A percentile compares a stretch with the other conserved stretches of the same genome.
Conservation (phyloP, 192 early-diverging fungal genomes). For the Backusella australiensis region DNA sequence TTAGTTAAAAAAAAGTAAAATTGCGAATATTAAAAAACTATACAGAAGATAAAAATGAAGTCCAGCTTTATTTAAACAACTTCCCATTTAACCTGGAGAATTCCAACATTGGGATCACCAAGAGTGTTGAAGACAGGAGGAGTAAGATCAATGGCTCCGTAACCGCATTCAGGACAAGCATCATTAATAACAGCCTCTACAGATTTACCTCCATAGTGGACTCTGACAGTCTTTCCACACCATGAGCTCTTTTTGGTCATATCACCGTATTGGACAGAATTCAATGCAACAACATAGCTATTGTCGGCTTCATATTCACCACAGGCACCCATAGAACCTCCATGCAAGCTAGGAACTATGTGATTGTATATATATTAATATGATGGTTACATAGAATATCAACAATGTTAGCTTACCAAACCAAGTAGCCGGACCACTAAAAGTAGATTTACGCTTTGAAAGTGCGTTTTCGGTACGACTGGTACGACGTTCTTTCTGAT, state of each 20-base stretch:
- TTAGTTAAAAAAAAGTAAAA: neutral
- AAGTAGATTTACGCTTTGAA: neutral
- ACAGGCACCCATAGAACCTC: slow-evolving; percentile 20
- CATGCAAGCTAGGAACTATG: slow-evolving; percentile 22
- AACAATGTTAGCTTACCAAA: slow-evolving; percentile 1
- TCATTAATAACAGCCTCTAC: slow-evolving; percentile 51
- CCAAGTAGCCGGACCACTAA: slow-evolving; percentile 26
- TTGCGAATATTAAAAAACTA: neutral
- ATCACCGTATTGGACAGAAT: slow-evolving; percentile 25
- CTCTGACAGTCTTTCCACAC: slow-evolving; percentile 26
- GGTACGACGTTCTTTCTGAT: neutral
- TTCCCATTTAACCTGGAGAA: neutral
- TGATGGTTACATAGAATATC: neutral
- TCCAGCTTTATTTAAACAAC: neutral
- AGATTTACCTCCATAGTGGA: slow-evolving; percentile 37
- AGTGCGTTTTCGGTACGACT: neutral
- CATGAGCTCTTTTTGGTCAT: slow-evolving; percentile 20
- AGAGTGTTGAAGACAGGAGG: slow-evolving; percentile 42
- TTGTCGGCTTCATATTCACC: slow-evolving; percentile 27
- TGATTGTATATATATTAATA: neutral
- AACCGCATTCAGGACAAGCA: slow-evolving; percentile 48
- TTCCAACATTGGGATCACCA: neutral
- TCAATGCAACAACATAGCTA: slow-evolving; percentile 25
- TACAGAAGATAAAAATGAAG: neutral
- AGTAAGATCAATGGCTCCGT: slow-evolving; percentile 52